phyloP scores from a whole-genome alignment of 1,284 basidiomycete species.

The Ceratobasidium sp. region DNA sequence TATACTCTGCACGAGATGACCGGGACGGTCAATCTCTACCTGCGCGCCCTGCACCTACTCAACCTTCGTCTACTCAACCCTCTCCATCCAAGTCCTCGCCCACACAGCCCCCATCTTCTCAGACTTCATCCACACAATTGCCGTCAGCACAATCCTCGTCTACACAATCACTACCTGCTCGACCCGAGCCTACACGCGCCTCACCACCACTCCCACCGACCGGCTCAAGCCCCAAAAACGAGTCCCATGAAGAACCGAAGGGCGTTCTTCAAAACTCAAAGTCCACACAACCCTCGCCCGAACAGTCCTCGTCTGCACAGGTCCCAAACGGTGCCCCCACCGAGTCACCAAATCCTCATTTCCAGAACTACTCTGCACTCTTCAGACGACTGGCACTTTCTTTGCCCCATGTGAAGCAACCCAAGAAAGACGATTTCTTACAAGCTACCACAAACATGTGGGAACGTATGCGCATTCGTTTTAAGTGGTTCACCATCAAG shows the following conservation, averaged over 20 bases:
- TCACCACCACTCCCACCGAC: background rate
- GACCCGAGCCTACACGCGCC: too few relatives aligned
- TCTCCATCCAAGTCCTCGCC: background rate
- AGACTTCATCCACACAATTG: too few relatives aligned
- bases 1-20: constrained; percentile 22
- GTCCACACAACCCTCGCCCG: too few relatives aligned
- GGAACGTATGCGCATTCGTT: constrained; percentile 89
- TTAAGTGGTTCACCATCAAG: constrained; percentile 97
- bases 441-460: constrained; percentile 88
- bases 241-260: background rate
- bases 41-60: background rate
- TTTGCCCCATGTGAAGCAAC: constrained; percentile 80
- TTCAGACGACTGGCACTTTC: constrained; percentile 79
- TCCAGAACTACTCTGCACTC: constrained; percentile 77
- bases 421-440: constrained; percentile 88
- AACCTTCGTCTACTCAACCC: background rate
- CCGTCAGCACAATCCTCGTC: too few relatives aligned
- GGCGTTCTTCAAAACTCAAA: too few relatives aligned
- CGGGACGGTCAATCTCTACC: too few relatives aligned
- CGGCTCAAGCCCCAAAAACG: background rate
- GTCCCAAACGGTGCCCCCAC: background rate
- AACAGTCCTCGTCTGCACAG: too few relatives aligned
- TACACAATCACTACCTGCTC: too few relatives aligned
- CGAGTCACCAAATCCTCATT: constrained; percentile 37
- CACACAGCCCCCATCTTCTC: background rate